Percentiles rank a stretch among this genome's conserved stretches.
phyloP scores from a whole-genome alignment of 257 asterid species.

The Gardenia jasminoides region DNA sequence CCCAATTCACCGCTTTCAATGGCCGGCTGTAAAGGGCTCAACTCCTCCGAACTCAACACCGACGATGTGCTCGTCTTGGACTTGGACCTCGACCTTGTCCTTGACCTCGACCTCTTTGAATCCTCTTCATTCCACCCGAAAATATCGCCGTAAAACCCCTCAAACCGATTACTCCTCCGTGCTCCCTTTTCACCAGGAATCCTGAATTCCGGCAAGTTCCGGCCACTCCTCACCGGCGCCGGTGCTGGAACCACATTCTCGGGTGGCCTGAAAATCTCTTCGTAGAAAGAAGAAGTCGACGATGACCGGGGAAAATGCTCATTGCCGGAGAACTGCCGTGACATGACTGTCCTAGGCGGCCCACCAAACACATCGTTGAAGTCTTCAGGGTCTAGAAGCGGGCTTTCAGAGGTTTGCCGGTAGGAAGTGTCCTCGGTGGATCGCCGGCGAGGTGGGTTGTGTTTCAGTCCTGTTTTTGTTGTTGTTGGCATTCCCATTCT shows the following conservation, averaged over 20 bases:
- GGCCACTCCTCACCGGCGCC: constrained; percentile 26
- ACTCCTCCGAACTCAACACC: constrained; percentile 67
- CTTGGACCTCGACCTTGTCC: constrained; percentile 48
- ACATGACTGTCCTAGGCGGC: constrained; percentile 61
- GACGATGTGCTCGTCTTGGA: constrained; percentile 66
- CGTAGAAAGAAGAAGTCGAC: constrained; percentile 34
- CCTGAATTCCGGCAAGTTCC: constrained; percentile 66
- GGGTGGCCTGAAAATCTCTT: constrained; percentile 50
- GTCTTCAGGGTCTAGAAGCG: constrained; percentile 45
- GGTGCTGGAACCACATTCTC: constrained; percentile 26
- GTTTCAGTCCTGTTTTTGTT: constrained; percentile 12
- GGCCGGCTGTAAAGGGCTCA: constrained; percentile 69
- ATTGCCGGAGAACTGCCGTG: constrained; percentile 40
- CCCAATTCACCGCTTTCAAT: constrained; percentile 17
- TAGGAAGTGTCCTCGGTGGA: constrained; percentile 36
- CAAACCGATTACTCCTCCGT: constrained; percentile 31
- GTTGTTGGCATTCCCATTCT: constrained; percentile 61
- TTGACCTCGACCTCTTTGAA: constrained; percentile 52
- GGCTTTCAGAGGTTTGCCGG: constrained; percentile 18
- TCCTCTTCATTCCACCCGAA: constrained; percentile 62
- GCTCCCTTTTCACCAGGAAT: constrained; percentile 41
- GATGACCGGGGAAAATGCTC: constrained; percentile 32
- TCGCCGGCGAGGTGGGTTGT: constrained; percentile 41
- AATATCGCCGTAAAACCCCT: constrained; percentile 57
- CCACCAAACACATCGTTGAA: constrained; percentile 84